These are phyloP conservation scores for Fraxinus albicans DNA, from an alignment of 305 asterid genomes.

Conservation along the genomic window DNA sequence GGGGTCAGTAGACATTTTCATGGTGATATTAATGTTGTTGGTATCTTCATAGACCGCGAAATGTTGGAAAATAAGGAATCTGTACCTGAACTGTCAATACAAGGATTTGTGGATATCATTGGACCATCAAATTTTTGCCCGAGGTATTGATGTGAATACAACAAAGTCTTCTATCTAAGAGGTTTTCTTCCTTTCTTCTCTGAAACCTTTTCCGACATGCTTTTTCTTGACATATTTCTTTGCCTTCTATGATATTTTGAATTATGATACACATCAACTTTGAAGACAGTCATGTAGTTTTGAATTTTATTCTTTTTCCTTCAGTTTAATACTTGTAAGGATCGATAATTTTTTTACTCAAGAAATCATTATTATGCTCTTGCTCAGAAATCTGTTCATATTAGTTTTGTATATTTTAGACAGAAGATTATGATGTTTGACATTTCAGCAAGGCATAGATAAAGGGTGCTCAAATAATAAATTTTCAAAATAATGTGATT, in stretches of 20 bases:
- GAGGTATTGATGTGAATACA: slow-evolving; percentile 6
- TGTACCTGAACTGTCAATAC: slow-evolving; percentile 45
- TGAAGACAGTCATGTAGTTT: slow-evolving; percentile 11
- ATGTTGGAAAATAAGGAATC: slow-evolving; percentile 33
- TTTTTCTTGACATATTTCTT: too few relatives aligned
- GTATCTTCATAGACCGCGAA: slow-evolving; percentile 61
- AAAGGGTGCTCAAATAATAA: neutral
- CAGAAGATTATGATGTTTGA: neutral
- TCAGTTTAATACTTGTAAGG: neutral
- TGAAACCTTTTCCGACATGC: neutral
- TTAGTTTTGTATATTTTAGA: neutral
- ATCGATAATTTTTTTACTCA: neutral
- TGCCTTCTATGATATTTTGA: neutral
- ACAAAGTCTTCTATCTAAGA: slow-evolving; percentile 7
- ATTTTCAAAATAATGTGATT: neutral
- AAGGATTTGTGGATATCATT: slow-evolving; percentile 52
- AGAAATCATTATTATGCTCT: too few relatives aligned
- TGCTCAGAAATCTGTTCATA: neutral
- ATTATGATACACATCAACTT: neutral
- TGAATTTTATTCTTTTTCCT: neutral
- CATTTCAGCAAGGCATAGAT: neutral
- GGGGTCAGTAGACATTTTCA: slow-evolving; percentile 64
- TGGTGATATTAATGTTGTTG: slow-evolving; percentile 75
- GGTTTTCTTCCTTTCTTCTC: neutral
- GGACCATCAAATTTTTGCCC: slow-evolving; percentile 52